Conservation (phyloP, 805 yeast species). For the Priceomyces medius region DNA sequence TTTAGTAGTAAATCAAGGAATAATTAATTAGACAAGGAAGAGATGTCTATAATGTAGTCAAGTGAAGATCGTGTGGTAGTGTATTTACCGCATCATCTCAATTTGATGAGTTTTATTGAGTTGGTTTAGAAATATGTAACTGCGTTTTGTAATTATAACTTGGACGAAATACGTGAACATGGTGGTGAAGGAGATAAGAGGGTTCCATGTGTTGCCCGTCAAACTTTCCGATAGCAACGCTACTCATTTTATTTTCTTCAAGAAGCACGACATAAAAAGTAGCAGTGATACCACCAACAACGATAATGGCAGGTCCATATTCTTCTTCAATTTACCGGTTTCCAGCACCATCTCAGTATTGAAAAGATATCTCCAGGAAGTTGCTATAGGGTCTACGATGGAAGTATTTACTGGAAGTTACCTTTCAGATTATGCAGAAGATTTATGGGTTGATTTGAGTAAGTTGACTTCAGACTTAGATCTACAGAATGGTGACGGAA, state of each 20-base stretch:
- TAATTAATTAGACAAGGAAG: too few species aligned
- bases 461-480: slow-evolving; percentile 56
- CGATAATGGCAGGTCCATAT: slow-evolving; percentile 55
- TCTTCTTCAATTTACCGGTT: slow-evolving; percentile 74
- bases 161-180: slow-evolving; percentile 7
- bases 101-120: not conserved
- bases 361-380: slow-evolving; percentile 54
- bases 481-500: slow-evolving; percentile 17
- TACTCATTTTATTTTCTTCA: slow-evolving; percentile 60
- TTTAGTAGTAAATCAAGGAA: too few species aligned
- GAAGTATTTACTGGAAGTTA: slow-evolving; percentile 42
- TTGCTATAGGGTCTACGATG: slow-evolving; percentile 65
- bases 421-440: slow-evolving; percentile 43
- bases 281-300: slow-evolving; percentile 23
- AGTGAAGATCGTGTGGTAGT: not conserved
- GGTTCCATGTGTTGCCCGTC: slow-evolving; percentile 54
- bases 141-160: too few species aligned
- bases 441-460: slow-evolving; percentile 52
- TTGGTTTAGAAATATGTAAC: too few species aligned
- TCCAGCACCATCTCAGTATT: slow-evolving; percentile 52
- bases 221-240: slow-evolving; percentile 35
- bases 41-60: too few species aligned
- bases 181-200: slow-evolving; percentile 49
- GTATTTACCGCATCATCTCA: not conserved
- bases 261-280: slow-evolving; percentile 55